Evolutionary conservation across 1,284 basidiomycete species (phyloP).

Genomic region (Schizopora paradoxa): DNA sequence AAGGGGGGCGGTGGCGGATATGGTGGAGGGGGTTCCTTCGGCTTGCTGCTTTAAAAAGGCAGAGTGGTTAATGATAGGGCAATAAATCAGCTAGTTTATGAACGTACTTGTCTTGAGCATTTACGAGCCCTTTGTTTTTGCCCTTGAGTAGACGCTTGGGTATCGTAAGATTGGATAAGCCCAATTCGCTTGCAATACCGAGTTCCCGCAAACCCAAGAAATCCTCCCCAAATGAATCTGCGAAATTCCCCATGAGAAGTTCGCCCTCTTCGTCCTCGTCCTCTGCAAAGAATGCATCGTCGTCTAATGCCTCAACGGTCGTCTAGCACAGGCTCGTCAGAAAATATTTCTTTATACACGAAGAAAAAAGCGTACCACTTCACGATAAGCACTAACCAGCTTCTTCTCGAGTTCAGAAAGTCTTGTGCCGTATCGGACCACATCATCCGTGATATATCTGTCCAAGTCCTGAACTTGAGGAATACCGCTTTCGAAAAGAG

Average conservation of each 20-base stretch:
- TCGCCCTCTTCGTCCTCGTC: conserved; percentile 75
- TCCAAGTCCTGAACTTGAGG: conserved; percentile 75
- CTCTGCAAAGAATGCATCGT: conserved; percentile 76
- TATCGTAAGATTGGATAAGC: conserved; percentile 72
- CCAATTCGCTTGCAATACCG: conserved; percentile 85
- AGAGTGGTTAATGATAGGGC: conserved; percentile 8
- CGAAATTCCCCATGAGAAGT: conserved; percentile 80
- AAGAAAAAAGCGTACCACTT: conserved; percentile 48
- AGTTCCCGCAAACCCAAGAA: conserved; percentile 87
- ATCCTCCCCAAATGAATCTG: conserved; percentile 86
- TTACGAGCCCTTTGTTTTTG: conserved; percentile 41
- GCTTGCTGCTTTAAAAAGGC: conserved; percentile 42
- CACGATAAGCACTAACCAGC: conserved; percentile 75
- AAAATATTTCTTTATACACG: not conserved
- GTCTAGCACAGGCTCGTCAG: conserved; percentile 34
- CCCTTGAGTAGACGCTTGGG: conserved; percentile 78
- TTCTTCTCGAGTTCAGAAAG: conserved; percentile 82
- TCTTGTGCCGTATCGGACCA: conserved; percentile 76
- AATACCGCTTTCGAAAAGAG: conserved; percentile 82
- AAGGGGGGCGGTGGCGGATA: conserved; percentile 83
- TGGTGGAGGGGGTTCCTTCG: conserved; percentile 77
- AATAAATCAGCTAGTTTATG: not conserved
- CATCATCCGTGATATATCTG: conserved; percentile 84
- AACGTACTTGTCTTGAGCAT: conserved; percentile 46
- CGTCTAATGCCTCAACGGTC: conserved; percentile 57